Evolutionary conservation across 768 basidiomycete species (phyloP).

Genomic region (Suillus subalutaceus): DNA sequence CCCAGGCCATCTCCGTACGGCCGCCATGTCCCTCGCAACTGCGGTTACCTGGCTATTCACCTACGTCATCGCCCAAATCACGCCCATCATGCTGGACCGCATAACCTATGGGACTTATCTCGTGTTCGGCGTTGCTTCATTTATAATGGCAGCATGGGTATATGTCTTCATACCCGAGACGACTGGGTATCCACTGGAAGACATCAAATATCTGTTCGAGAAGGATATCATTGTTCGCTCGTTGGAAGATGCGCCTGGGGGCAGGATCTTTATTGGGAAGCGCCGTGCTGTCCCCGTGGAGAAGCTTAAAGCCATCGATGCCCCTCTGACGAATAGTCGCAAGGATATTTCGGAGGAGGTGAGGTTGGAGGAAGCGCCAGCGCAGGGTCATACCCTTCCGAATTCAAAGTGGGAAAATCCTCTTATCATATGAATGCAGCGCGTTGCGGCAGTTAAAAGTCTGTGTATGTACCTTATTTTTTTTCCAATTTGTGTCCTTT

Average conservation of each 20-base stretch:
- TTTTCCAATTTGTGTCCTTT: no score
- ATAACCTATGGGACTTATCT: constrained; percentile 36
- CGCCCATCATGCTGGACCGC: constrained; percentile 36
- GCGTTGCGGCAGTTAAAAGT: not conserved
- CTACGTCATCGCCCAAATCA: constrained; percentile 40
- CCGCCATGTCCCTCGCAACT: constrained; percentile 35
- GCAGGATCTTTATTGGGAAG: constrained; percentile 28
- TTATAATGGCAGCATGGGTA: constrained; percentile 37
- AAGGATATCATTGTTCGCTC: constrained; percentile 32
- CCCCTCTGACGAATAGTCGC: not conserved
- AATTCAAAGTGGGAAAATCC: not conserved
- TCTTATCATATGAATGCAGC: constrained; percentile 6
- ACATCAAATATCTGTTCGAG: constrained; percentile 40
- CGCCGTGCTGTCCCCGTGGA: constrained; percentile 29
- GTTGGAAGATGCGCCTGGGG: constrained; percentile 37
- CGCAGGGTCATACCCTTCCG: not conserved
- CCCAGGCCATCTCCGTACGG: constrained; percentile 38
- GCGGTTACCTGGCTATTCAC: constrained; percentile 40
- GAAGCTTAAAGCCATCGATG: constrained; percentile 23
- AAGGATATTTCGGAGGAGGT: not conserved
- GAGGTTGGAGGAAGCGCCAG: not conserved
- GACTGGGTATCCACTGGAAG: constrained; percentile 41
- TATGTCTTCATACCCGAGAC: constrained; percentile 44
- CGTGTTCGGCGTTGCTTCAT: constrained; percentile 34
- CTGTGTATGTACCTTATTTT: not conserved